A percentile compares a stretch with the other conserved stretches of the same genome.
Conservation (phyloP, 2,329 filamentous ascomycete species). For the Zymoseptoria brevis region DNA sequence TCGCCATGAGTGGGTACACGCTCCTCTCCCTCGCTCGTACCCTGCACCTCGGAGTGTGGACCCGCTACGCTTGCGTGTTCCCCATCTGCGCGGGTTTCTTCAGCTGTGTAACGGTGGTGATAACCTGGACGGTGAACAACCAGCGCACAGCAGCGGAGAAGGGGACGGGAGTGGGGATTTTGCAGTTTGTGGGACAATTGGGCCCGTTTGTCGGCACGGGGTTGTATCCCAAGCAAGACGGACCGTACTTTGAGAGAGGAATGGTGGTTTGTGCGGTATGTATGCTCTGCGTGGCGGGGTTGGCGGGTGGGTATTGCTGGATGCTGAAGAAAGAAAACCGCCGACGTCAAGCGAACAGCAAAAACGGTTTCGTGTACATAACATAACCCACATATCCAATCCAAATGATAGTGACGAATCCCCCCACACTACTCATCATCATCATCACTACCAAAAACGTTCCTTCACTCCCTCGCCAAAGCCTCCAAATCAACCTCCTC, state of each 20-base stretch:
- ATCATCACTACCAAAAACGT: too few relatives aligned
- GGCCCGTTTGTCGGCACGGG: slow-evolving; percentile 56
- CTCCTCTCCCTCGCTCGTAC: slow-evolving; percentile 37
- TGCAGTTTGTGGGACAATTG: slow-evolving; percentile 76
- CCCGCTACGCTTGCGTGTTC: slow-evolving; percentile 68
- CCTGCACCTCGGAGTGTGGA: slow-evolving; percentile 23
- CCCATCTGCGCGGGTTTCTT: slow-evolving; percentile 77
- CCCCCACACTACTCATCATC: too few relatives aligned
- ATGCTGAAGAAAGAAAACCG: slow-evolving; percentile 32
- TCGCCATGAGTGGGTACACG: slow-evolving; percentile 50
- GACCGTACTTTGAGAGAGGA: slow-evolving; percentile 42
- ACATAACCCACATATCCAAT: too few relatives aligned
- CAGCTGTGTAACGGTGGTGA: slow-evolving; percentile 71
- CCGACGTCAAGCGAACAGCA: too few relatives aligned
- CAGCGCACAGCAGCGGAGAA: slow-evolving; percentile 61
- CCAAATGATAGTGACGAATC: too few relatives aligned
- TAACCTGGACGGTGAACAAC: slow-evolving; percentile 87
- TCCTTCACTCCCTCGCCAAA: background rate
- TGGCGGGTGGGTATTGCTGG: slow-evolving; percentile 37
- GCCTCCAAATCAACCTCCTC: slow-evolving; percentile 12
- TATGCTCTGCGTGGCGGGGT: slow-evolving; percentile 41
- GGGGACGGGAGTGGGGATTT: slow-evolving; percentile 67
- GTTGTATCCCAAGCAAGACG: slow-evolving; percentile 46
- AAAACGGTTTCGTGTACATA: too few relatives aligned
- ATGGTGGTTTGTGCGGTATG: slow-evolving; percentile 45